Conservation (phyloP, 2,329 filamentous ascomycete species). For the Aspergillus felis region DNA sequence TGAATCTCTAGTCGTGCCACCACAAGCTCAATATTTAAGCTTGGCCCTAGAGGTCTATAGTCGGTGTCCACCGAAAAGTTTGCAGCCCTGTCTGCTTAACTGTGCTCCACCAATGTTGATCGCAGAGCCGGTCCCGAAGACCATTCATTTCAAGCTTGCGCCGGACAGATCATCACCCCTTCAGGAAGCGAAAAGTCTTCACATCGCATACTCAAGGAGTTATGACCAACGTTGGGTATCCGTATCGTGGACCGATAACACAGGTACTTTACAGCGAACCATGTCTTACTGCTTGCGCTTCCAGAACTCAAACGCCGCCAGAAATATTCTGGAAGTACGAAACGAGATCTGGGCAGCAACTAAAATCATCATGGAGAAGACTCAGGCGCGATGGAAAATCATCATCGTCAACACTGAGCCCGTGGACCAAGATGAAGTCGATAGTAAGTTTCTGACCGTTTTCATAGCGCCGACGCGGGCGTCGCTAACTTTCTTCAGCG, state of each 20-base stretch:
- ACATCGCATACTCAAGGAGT: conserved; percentile 57
- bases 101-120: conserved; percentile 53
- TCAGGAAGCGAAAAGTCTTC: conserved; percentile 54
- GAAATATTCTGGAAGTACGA: conserved; percentile 47
- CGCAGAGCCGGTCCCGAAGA: conserved; percentile 49
- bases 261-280: conserved; percentile 50
- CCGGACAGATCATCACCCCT: conserved; percentile 53
- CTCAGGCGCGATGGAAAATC: conserved; percentile 53
- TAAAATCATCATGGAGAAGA: conserved; percentile 50
- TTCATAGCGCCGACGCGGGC: not conserved
- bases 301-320: conserved; percentile 26
- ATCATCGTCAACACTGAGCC: conserved; percentile 52
- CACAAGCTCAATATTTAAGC: conserved; percentile 45
- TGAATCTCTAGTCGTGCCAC: conserved; percentile 50
- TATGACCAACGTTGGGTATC: conserved; percentile 55
- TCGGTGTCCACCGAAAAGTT: conserved; percentile 49
- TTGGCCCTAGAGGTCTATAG: conserved; percentile 57
- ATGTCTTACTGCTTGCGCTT: conserved; percentile 53
- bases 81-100: conserved; percentile 36
- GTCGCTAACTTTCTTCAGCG: conserved; percentile 26
- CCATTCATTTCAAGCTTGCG: conserved; percentile 53
- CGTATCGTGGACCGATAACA: conserved; percentile 57
- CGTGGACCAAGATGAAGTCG: conserved; percentile 49
- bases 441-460: conserved; percentile 33
- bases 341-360: conserved; percentile 57